Conservation (phyloP, 2,329 filamentous ascomycete species). For the Cytospora chrysosperma region DNA sequence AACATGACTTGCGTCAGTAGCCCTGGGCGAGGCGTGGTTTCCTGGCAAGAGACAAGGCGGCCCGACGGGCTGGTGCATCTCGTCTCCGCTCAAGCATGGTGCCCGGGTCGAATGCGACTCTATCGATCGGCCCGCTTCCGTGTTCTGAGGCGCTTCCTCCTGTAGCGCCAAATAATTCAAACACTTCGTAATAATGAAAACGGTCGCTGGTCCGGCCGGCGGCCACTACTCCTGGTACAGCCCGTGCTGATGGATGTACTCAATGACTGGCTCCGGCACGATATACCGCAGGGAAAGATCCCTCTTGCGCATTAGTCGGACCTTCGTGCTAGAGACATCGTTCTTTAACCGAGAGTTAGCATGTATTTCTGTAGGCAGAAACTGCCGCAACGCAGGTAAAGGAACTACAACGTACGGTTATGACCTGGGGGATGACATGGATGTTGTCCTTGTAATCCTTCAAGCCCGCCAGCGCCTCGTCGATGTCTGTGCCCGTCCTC, state of each 20-base stretch:
- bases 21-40: background rate
- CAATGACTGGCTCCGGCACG: slow-evolving; percentile 71
- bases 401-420: slow-evolving; percentile 68
- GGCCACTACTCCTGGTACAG: slow-evolving; percentile 55
- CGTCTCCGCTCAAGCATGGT: background rate
- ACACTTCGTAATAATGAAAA: slow-evolving; percentile 2
- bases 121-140: background rate
- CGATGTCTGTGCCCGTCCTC: slow-evolving; percentile 82
- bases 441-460: slow-evolving; percentile 84
- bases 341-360: slow-evolving; percentile 47
- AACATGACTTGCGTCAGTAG: background rate
- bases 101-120: background rate
- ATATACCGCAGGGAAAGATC: slow-evolving; percentile 80
- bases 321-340: slow-evolving; percentile 52
- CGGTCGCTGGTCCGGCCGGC: background rate
- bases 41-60: background rate
- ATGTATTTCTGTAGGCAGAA: background rate
- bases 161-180: slow-evolving; percentile 1
- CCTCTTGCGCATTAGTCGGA: slow-evolving; percentile 51
- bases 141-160: background rate
- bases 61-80: background rate
- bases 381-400: background rate
- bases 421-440: slow-evolving; percentile 83
- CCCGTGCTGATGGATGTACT: slow-evolving; percentile 68
- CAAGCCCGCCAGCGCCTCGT: slow-evolving; percentile 79